Evolutionary conservation across 2,329 filamentous ascomycete genomes (phyloP).

Genomic region (Ciborinia camelliae): DNA sequence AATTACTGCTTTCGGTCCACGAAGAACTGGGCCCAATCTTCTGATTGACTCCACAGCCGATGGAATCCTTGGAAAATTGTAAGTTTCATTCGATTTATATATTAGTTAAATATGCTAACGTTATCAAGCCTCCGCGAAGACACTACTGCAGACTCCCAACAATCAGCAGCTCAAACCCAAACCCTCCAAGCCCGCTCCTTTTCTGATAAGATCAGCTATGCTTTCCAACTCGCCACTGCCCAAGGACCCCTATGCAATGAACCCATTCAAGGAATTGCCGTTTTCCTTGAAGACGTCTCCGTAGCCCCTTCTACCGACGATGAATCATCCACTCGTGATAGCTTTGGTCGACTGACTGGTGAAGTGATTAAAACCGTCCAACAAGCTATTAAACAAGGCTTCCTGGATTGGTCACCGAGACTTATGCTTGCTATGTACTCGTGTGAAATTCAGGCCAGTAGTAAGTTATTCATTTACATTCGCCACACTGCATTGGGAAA

Average conservation of each 20-base stretch:
- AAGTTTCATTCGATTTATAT: slow-evolving; percentile 32
- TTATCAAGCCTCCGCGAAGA: slow-evolving; percentile 29
- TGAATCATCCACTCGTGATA: slow-evolving; percentile 56
- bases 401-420: slow-evolving; percentile 95
- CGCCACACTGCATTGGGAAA: too few relatives aligned
- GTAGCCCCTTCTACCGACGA: slow-evolving; percentile 56
- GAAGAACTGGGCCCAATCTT: slow-evolving; percentile 81
- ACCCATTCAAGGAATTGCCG: slow-evolving; percentile 87
- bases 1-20: slow-evolving; percentile 87
- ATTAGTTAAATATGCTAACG: background rate
- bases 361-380: slow-evolving; percentile 90
- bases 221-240: slow-evolving; percentile 86
- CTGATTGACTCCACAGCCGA: slow-evolving; percentile 78
- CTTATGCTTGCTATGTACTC: slow-evolving; percentile 96
- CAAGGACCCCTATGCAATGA: slow-evolving; percentile 92
- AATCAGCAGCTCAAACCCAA: slow-evolving; percentile 44
- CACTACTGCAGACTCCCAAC: slow-evolving; percentile 31
- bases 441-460: slow-evolving; percentile 94
- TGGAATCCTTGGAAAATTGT: slow-evolving; percentile 70
- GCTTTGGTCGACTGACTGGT: slow-evolving; percentile 77
- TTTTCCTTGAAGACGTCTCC: slow-evolving; percentile 78
- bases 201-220: slow-evolving; percentile 85
- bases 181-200: slow-evolving; percentile 64
- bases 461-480: slow-evolving; percentile 46
- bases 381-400: slow-evolving; percentile 76